Base-by-base conservation (phyloP, 2,329 filamentous ascomycete genomes). In the Aureobasidium melanogenum region DNA sequence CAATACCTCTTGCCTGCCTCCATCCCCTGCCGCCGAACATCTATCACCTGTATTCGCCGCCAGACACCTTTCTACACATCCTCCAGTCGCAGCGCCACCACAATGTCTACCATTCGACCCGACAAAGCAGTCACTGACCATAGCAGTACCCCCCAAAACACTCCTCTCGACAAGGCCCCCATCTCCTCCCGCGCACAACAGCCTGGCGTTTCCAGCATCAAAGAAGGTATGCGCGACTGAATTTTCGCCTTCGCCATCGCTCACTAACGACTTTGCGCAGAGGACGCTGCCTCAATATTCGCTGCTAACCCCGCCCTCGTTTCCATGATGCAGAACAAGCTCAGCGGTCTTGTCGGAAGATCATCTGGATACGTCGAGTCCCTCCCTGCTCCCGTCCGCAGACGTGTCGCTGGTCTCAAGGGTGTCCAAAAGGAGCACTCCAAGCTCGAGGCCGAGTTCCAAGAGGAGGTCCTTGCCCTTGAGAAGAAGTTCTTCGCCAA, bases 401-500 rank as follows among this genome's bases (percentile, higher is more conserved):
- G 89, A 74, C 92, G 94, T 73, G 93, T 99, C 67, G 87, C 92
- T 64, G 95, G 94, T 68, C 83, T 99, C 65, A 97, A 97, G 81
- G 95, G 93, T 68, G 91, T 99, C 69, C 94, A 99, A 79, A 97
- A 97, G 79, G 92, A 97, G 71, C 94, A 99, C 80, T 90, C 93
- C 64, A 97, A 97, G 80, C 87, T 99, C 69, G 95, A 99, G 82
- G 90, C 91, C 59, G 88, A 97, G 78, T 97, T 99, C 78, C 95
- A 99, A 76, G 92, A 97, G 77, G 95, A 97, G 79, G 92, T 99
- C 64, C 84, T 99, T 63, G 88, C 97, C 77, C 85, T 99, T 30
- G 94, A 99, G 84, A 99, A 99, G 85, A 97, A 97, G 80, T 99
- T 96, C 79, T 97, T 97, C 71, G 90, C 89, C 79, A 97, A 97